A percentile compares a stretch with the other conserved stretches of the same genome.
phyloP scores from a whole-genome alignment of 306 rosid genomes.

The Corylus americana region DNA sequence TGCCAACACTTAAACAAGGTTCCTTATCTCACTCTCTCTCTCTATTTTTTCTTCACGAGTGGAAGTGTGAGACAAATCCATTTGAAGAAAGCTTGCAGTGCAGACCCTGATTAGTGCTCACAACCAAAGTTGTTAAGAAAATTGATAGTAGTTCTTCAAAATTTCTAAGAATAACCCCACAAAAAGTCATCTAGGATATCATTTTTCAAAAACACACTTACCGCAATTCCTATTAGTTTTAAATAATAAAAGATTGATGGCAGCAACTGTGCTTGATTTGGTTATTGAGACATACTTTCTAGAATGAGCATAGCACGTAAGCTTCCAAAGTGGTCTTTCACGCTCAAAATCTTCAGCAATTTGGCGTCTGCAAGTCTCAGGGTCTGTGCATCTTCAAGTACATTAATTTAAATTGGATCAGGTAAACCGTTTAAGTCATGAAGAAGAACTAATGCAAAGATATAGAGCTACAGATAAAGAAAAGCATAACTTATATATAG shows the following conservation, averaged over 20 bases:
- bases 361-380: constrained; percentile 70
- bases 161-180: background rate
- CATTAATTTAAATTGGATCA: constrained; percentile 20
- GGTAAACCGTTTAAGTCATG: constrained; percentile 5
- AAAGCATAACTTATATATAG: constrained; percentile 10
- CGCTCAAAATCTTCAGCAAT: constrained; percentile 68
- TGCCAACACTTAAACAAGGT: background rate
- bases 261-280: background rate
- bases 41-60: too few species aligned
- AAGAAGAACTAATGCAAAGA: constrained; percentile 17
- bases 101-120: background rate
- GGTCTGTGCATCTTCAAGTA: constrained; percentile 80
- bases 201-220: background rate
- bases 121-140: background rate
- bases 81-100: background rate
- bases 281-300: constrained; percentile 50
- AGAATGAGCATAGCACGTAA: constrained; percentile 81
- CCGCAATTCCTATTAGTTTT: background rate
- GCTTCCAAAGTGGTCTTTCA: constrained; percentile 88
- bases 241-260: background rate
- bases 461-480: constrained; percentile 17
- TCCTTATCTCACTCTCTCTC: background rate
- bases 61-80: too few species aligned
- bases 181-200: background rate
- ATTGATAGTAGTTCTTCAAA: background rate